Conservation (phyloP, 106 monocot species). For the Hemerocallis citrina region DNA sequence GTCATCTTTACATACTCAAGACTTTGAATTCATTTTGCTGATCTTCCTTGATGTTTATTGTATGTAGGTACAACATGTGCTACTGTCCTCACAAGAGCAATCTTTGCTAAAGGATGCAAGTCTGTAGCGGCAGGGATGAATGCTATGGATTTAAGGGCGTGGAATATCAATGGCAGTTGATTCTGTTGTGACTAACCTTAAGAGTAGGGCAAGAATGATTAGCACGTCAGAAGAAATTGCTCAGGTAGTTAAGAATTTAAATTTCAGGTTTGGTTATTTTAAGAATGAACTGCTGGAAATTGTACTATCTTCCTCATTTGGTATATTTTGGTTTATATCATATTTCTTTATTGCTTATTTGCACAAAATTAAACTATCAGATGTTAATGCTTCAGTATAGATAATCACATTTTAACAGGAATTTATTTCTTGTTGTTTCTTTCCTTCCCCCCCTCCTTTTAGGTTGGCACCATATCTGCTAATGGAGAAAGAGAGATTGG, state of each 20-base stretch:
- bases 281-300: not conserved
- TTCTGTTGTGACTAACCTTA: constrained; percentile 62
- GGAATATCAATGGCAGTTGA: constrained; percentile 91
- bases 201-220: constrained; percentile 75
- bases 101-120: constrained; percentile 75
- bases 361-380: not conserved
- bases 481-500: too few species aligned
- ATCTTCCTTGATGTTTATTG: not conserved
- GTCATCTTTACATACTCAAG: not conserved
- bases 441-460: not conserved
- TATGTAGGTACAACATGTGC: constrained; percentile 70
- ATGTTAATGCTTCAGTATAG: not conserved
- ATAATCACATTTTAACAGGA: not conserved
- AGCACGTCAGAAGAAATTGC: constrained; percentile 87
- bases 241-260: constrained; percentile 38
- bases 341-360: too few species aligned
- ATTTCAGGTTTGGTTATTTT: not conserved
- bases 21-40: not conserved
- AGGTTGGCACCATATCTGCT: constrained; percentile 55
- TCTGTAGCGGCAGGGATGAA: constrained; percentile 93
- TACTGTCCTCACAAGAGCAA: constrained; percentile 64
- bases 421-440: too few species aligned
- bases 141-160: constrained; percentile 77
- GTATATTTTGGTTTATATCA: too few species aligned
- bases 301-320: not conserved